Evolutionary conservation across 768 basidiomycete genomes (phyloP), one percentile per base, ranked within the genome.

Genomic region (Tulasnella sp.): DNA sequence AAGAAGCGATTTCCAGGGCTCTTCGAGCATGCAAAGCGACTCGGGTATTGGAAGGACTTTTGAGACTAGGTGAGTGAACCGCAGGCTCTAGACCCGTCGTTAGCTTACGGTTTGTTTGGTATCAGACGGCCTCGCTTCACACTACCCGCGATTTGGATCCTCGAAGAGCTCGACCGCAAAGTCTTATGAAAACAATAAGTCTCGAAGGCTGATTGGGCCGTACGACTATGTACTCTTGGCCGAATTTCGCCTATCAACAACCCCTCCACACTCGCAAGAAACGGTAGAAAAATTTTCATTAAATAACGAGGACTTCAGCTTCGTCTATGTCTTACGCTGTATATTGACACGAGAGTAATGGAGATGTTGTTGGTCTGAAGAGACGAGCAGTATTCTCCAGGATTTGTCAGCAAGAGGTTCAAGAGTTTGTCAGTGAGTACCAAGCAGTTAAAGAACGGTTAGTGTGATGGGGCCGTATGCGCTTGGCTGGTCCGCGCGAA

Each of bases 401-500:
- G 61, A 35, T 13, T 26, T 16, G 61, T 67, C 26, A 26, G 29
- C 26, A 67, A 26, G 32, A n/a, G 13, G 29, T 26, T 11, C 61
- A 67, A 67, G 61, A 67, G 61, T 29, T 29, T 13, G 61, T 67
- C 32, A 67, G 61, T 67, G 16, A 26, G 13, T 67, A 32, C 15
- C 11, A 35, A 67, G 61, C 29, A 16, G 23, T 35, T 67, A 67
- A 2, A 67, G 61, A 67, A 67, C 13, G 61, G 61, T 67, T 18
- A 67, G 26, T 16, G 26, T 67, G 61, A 67, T 67, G 61, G 61
- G 32, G 6, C 61, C 61, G 37, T 73, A 48, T 42, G 71, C 71
- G 39, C 29, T 48, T 42, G 71, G 71, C 83, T 95, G 94, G 51
- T 88, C 83, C 48, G 95, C 83, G 26, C 83, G 85, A 73, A 95